Evolutionary conservation across 768 basidiomycete genomes (phyloP), one percentile per base, ranked within the genome.

Genomic region (Boletus rufocinnamomeus): DNA sequence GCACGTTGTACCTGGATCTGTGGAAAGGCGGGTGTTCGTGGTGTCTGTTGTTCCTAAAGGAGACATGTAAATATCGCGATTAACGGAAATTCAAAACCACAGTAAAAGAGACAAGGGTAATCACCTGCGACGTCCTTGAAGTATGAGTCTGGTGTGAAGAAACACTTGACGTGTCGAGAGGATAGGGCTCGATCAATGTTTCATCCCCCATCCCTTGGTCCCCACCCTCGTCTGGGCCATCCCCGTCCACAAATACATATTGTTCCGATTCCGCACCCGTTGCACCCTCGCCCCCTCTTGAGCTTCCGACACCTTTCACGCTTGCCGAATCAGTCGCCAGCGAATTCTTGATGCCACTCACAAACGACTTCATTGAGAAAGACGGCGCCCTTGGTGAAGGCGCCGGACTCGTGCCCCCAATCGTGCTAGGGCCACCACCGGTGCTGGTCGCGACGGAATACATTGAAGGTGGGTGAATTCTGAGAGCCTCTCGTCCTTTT

Each of bases 241-340:
- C 40, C 0, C 61, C 72, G 16, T 67, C 50, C 23, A 74, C 69
- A 48, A 74, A 56, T 1, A 74, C 58, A 27, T 67, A 74, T 38
- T 60, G 71, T 4, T 67, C 70, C 2, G 61, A 58, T 50, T 55
- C 67, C 40, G 56, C 65, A 6, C 56, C 57, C 3, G 49, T 41
- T n/a, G 45, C 40, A 40, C 44, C 30, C 2, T 35, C 44, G 17
- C 11, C 30, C 44, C 35, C 41, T 27, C 54, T 49, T 32, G 64
- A 37, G 13, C 50, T 38, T 44, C 41, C 41, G 19, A 37, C 28
- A 16, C 43, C 60, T 17, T 45, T 58, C 48, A 10, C 34, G 19
- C 61, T 63, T 25, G 54, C 50, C 9, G 60, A 50, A 50, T 67
- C 63, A 46, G 50, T 67, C 11, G 59, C 17, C 28, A 65, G 23